Conservation (phyloP, 2,329 filamentous ascomycete genomes). For the Cordyceps fumosorosea region DNA sequence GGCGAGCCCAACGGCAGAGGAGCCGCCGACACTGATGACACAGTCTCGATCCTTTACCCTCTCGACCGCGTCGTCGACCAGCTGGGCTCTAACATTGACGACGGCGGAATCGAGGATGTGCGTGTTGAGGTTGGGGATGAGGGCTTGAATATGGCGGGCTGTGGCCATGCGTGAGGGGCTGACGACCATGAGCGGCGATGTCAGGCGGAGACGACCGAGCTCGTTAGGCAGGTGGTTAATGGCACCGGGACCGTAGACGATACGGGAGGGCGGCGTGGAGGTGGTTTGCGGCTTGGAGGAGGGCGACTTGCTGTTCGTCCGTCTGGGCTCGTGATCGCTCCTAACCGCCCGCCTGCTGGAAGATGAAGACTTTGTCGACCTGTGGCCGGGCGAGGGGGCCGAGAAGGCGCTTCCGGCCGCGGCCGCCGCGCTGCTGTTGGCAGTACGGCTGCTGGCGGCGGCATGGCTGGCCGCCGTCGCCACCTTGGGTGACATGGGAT, state of each 20-base stretch:
- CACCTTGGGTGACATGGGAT: not conserved
- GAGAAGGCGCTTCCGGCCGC: not conserved
- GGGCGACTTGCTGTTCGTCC: not conserved
- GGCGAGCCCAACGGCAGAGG: conserved; percentile 54
- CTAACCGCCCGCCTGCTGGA: conserved; percentile 6
- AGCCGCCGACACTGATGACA: conserved; percentile 55
- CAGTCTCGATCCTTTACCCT: conserved; percentile 40
- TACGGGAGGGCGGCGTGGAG: conserved; percentile 21
- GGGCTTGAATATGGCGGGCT: conserved; percentile 26
- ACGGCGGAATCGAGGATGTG: conserved; percentile 28
- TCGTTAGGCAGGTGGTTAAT: conserved; percentile 28
- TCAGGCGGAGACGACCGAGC: conserved; percentile 25
- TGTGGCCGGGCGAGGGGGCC: not conserved
- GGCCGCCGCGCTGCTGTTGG: not conserved
- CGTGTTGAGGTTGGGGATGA: conserved; percentile 27
- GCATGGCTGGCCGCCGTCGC: conserved; percentile 5
- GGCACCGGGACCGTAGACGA: conserved; percentile 29
- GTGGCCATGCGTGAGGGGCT: conserved; percentile 32
- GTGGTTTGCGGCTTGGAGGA: not conserved
- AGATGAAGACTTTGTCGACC: not conserved
- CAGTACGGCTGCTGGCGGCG: not conserved
- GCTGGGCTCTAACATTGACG: conserved; percentile 22
- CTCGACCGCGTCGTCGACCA: conserved; percentile 23
- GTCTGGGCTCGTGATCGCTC: not conserved
- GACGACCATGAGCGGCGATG: conserved; percentile 30